A percentile compares a stretch with the other conserved stretches of the same genome.
Evolutionary conservation across 2,329 filamentous ascomycete species (phyloP).

Genomic region (Cercospora nicotianae): DNA sequence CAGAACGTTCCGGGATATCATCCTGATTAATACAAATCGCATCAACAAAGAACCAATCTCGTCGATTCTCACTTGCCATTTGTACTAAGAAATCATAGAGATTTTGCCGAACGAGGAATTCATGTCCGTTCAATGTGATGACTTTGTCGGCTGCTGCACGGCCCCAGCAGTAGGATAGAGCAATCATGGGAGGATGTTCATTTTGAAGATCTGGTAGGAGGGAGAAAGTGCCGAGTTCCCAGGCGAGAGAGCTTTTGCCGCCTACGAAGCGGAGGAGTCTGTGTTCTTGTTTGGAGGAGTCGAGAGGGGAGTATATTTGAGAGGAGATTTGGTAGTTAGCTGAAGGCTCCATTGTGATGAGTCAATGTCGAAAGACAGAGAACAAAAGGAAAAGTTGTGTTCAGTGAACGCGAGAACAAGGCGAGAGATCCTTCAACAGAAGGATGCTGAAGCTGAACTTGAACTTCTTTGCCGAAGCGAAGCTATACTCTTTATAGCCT

Average conservation of each 20-base stretch:
- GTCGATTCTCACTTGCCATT: constrained; percentile 8
- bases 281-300: constrained; percentile 4
- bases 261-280: constrained; percentile 11
- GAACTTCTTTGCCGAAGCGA: neutral
- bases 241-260: constrained; percentile 8
- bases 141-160: neutral
- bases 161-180: constrained; percentile 22
- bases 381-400: neutral
- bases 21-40: constrained; percentile 25
- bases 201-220: neutral
- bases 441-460: neutral
- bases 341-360: neutral
- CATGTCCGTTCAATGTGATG: constrained; percentile 13
- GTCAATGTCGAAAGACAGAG: neutral
- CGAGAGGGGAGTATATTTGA: neutral
- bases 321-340: constrained; percentile 5
- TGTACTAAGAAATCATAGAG: constrained; percentile 12
- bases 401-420: neutral
- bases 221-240: constrained; percentile 10
- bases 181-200: constrained; percentile 19
- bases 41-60: constrained; percentile 22
- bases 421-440: neutral
- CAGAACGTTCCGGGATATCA: constrained; percentile 19
- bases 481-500: constrained; percentile 2
- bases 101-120: constrained; percentile 12